phyloP scores from a whole-genome alignment of 2,329 filamentous ascomycete genomes.

The Paecilomyces sp. region DNA sequence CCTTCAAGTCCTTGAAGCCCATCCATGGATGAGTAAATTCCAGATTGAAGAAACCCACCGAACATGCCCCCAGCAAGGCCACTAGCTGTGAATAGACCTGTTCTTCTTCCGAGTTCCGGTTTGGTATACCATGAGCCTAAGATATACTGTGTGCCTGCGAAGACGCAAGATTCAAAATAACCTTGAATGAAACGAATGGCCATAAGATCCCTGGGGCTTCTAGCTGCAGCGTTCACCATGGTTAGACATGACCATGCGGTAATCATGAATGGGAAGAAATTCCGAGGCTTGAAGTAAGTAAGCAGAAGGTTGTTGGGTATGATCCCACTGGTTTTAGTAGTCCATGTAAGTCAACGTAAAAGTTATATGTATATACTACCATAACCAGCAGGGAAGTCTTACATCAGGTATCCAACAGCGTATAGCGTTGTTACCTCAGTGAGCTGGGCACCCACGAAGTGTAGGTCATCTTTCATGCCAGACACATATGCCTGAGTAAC shows the following conservation, averaged over 20 bases:
- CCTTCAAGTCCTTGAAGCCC: slow-evolving; percentile 19
- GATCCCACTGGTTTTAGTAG: background rate
- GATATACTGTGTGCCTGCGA: slow-evolving; percentile 30
- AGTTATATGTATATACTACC: too few relatives aligned
- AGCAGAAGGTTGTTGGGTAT: slow-evolving; percentile 18
- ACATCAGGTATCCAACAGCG: slow-evolving; percentile 18
- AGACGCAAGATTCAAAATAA: slow-evolving; percentile 22
- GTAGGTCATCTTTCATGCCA: slow-evolving; percentile 27
- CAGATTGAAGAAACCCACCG: slow-evolving; percentile 28
- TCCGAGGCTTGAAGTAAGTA: slow-evolving; percentile 17
- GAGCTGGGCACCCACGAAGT: slow-evolving; percentile 22
- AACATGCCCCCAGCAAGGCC: slow-evolving; percentile 30
- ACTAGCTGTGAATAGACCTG: slow-evolving; percentile 26
- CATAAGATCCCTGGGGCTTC: slow-evolving; percentile 23
- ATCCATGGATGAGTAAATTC: slow-evolving; percentile 23
- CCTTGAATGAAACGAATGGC: slow-evolving; percentile 33
- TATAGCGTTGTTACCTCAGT: slow-evolving; percentile 19
- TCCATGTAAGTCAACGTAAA: too few relatives aligned
- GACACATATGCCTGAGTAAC: slow-evolving; percentile 43
- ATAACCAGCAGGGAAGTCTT: background rate
- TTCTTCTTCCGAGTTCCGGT: slow-evolving; percentile 30
- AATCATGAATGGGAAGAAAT: slow-evolving; percentile 22
- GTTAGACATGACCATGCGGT: slow-evolving; percentile 24
- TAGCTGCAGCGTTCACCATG: slow-evolving; percentile 22
- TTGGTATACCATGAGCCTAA: slow-evolving; percentile 39